phyloP scores from a whole-genome alignment of 345 rosid genomes.

The Hypericum androsaemum region DNA sequence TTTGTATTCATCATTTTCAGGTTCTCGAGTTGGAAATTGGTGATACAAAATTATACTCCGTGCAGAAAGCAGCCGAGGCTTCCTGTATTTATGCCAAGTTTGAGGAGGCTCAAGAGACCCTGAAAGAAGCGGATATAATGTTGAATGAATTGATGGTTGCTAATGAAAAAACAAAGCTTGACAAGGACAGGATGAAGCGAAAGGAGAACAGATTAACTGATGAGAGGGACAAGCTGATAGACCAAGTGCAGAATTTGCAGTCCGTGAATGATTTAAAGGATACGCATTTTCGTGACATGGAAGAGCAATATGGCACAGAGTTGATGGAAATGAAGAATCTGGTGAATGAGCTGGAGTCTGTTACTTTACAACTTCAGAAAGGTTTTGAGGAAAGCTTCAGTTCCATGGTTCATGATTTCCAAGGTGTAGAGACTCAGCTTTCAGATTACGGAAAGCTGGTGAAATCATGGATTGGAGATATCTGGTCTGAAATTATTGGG shows the following conservation, averaged over 20 bases:
- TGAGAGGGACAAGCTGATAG: slow-evolving; percentile 46
- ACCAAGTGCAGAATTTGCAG: slow-evolving; percentile 49
- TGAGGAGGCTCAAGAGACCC: slow-evolving; percentile 76
- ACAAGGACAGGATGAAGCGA: slow-evolving; percentile 44
- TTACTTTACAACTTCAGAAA: slow-evolving; percentile 35
- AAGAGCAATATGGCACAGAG: slow-evolving; percentile 45
- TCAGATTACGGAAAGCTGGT: slow-evolving; percentile 45
- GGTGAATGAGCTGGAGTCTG: slow-evolving; percentile 50
- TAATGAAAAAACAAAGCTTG: slow-evolving; percentile 64
- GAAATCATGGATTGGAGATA: slow-evolving; percentile 67
- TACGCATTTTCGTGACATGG: slow-evolving; percentile 44
- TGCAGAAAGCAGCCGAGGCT: slow-evolving; percentile 56
- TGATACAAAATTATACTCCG: slow-evolving; percentile 52
- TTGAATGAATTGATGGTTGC: slow-evolving; percentile 71
- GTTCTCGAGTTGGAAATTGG: slow-evolving; percentile 63
- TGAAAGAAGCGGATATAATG: slow-evolving; percentile 79
- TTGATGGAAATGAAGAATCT: slow-evolving; percentile 44
- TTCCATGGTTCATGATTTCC: slow-evolving; percentile 37
- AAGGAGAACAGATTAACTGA: slow-evolving; percentile 28
- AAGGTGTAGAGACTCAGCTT: slow-evolving; percentile 36
- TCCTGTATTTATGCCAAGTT: slow-evolving; percentile 63
- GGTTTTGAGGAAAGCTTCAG: slow-evolving; percentile 33
- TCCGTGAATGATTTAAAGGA: slow-evolving; percentile 40
- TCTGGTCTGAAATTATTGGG: slow-evolving; percentile 83
- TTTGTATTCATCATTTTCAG: slow-evolving; percentile 29